Percentiles rank a stretch among this genome's conserved stretches.
Evolutionary conservation across 768 basidiomycete species (phyloP).

Genomic region (Tricholoma furcatifolium): DNA sequence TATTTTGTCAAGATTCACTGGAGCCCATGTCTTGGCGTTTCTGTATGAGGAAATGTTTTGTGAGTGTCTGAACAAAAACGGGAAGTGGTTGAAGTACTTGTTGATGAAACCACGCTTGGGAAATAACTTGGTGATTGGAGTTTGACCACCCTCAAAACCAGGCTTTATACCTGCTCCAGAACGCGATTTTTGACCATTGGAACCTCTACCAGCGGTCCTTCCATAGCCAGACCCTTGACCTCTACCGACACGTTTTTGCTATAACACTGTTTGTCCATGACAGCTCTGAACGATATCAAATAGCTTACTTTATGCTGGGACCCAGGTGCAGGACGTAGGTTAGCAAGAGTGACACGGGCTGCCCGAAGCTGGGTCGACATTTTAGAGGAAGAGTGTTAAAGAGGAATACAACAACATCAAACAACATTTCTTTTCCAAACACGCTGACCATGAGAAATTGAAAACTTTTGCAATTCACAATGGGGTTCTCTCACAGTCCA

Average conservation of each 20-base stretch:
- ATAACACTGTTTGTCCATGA: conserved; percentile 7
- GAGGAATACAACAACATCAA: conserved; percentile 9
- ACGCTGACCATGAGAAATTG: background rate
- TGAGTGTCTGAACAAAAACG: background rate
- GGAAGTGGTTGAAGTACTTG: conserved; percentile 52
- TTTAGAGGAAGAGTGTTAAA: background rate
- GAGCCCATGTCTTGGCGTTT: conserved; percentile 72
- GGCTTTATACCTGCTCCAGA: conserved; percentile 81
- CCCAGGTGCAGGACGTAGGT: conserved; percentile 66
- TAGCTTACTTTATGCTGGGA: conserved; percentile 62
- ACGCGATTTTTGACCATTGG: conserved; percentile 95
- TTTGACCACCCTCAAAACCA: conserved; percentile 97
- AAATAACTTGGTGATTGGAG: conserved; percentile 84
- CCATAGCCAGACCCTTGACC: conserved; percentile 92
- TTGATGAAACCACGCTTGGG: conserved; percentile 96
- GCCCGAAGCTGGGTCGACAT: conserved; percentile 39
- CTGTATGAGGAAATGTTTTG: conserved; percentile 34
- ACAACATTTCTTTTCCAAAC: background rate
- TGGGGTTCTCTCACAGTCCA: too few relatives aligned
- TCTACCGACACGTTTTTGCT: conserved; percentile 95
- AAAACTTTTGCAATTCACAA: too few relatives aligned
- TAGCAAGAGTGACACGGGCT: conserved; percentile 60
- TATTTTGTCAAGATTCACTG: conserved; percentile 84
- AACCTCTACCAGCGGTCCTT: conserved; percentile 89
- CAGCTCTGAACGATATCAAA: background rate